These are phyloP conservation scores for Suillus hirtellus DNA, from an alignment of 768 basidiomycete species.

Conservation along the genomic window DNA sequence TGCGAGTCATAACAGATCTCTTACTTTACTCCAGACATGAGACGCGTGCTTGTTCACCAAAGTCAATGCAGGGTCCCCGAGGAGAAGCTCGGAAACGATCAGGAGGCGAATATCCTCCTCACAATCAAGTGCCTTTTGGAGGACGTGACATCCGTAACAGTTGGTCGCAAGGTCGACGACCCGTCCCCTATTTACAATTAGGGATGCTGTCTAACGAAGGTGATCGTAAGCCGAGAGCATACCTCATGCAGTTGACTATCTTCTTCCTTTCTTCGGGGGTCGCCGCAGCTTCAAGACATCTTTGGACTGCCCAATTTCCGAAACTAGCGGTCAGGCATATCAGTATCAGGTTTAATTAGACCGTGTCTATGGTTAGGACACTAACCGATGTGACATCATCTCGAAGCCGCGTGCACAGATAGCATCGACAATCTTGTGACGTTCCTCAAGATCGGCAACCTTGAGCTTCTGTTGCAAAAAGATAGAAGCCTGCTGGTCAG, in stretches of 20 bases:
- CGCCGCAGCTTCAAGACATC: constrained; percentile 80
- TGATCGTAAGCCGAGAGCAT: constrained; percentile 12
- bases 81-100: constrained; percentile 82
- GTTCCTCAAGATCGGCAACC: constrained; percentile 75
- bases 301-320: constrained; percentile 89
- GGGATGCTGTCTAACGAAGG: background rate
- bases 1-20: constrained; percentile 10
- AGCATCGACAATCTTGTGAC: constrained; percentile 83
- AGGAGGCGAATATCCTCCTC: constrained; percentile 83
- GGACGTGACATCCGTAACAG: constrained; percentile 86
- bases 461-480: constrained; percentile 91
- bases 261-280: constrained; percentile 74
- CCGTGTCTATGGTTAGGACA: background rate
- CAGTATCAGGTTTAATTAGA: constrained; percentile 3
- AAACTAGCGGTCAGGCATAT: constrained; percentile 49
- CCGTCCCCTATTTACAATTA: constrained; percentile 52
- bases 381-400: constrained; percentile 88
- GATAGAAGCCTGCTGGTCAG: constrained; percentile 89
- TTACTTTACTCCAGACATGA: constrained; percentile 89
- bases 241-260: constrained; percentile 89
- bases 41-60: constrained; percentile 89
- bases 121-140: constrained; percentile 88
- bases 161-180: constrained; percentile 87
- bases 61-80: constrained; percentile 83
- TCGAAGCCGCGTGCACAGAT: constrained; percentile 83